Base-by-base conservation (phyloP, 2,329 filamentous ascomycete species). In the Coniochaeta sp. region DNA sequence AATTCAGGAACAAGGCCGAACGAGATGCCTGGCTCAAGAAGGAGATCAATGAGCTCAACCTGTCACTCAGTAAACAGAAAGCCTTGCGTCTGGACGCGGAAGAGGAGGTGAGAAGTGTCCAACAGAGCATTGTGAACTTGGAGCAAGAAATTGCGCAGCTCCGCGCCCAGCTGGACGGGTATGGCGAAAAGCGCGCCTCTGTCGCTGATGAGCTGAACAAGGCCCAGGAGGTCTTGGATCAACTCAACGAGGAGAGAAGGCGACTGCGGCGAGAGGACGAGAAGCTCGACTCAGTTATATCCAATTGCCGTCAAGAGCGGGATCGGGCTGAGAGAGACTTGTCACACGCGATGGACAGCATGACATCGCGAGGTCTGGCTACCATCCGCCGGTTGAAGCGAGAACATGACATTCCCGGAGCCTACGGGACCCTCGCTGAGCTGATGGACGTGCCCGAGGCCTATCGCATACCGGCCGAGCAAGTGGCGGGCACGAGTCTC, bases 381-480 rank as follows among this genome's bases (percentile, higher is more conserved):
- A 89, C 90, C 2, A 89, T 99, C 19, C 87, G 91, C 59, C 86
- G 89, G 50, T 82, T 98, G 67, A 93, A 92, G 74, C 83, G 86
- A 56, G 87, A 96, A 66, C 80, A 89, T 64, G 85, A 91, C 62
- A 85, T 98, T 6, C 84, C 89, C 1, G 95, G 95, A 28, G 91
- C 95, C 1, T 96, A 96, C 71, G 95, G 96, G 57, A 96, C 93
- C 0, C 76, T 99, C 40, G 93, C 93, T 5, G 96, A 99, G 72
- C 83, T 99, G n/a, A 86, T 98, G 67, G 86, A 92, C 59, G 91
- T 96, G 57, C 85, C 81, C 61, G 91, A 96, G 59, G 84, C 86
- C 59, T 98, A 96, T 74, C 87, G 92, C 62, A 86, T 93, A 12
- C 91, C 95, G 1, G 89, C 96, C 11, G 95, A 99, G 74, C 91